A percentile compares a stretch with the other conserved stretches of the same genome.
phyloP scores from a whole-genome alignment of 2,329 filamentous ascomycete species.

The Phyllosticta ampelicida region DNA sequence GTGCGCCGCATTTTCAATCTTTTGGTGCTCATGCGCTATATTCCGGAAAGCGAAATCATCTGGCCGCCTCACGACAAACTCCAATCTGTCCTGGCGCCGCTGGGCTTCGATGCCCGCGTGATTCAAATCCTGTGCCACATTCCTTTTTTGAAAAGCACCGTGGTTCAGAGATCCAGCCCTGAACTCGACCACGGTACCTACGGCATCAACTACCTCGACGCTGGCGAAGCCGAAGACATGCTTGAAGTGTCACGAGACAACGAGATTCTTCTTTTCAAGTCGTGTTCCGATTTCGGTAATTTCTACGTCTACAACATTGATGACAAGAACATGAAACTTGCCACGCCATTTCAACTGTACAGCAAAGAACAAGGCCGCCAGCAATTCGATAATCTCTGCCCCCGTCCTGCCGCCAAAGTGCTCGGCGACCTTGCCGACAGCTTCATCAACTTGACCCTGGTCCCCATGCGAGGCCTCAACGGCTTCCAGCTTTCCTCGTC shows the following conservation, averaged over 20 bases:
- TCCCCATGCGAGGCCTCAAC: slow-evolving; percentile 4
- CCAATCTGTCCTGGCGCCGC: background rate
- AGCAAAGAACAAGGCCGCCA: slow-evolving; percentile 1
- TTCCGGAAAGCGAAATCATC: slow-evolving; percentile 8
- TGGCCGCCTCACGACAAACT: slow-evolving; percentile 10
- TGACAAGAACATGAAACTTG: slow-evolving; percentile 3
- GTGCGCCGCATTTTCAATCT: slow-evolving; percentile 11
- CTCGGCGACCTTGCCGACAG: slow-evolving; percentile 5
- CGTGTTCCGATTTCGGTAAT: slow-evolving; percentile 7
- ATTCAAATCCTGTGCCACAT: slow-evolving; percentile 5
- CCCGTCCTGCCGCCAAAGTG: background rate
- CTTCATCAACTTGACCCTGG: slow-evolving; percentile 1
- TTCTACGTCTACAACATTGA: slow-evolving; percentile 8
- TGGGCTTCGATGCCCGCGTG: slow-evolving; percentile 2
- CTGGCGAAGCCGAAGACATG: slow-evolving; percentile 8
- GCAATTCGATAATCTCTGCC: slow-evolving; percentile 1
- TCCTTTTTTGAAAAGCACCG: slow-evolving; percentile 47
- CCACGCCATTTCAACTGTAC: slow-evolving; percentile 7
- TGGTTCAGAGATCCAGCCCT: slow-evolving; percentile 90
- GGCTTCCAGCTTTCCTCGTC: slow-evolving; percentile 7
- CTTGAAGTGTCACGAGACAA: background rate
- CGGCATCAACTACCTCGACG: slow-evolving; percentile 9
- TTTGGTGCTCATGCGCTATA: slow-evolving; percentile 13
- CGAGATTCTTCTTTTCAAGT: slow-evolving; percentile 8
- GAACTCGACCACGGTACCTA: slow-evolving; percentile 60